phyloP scores from a whole-genome alignment of 1,284 basidiomycete species.

The Tilletia setariae region DNA sequence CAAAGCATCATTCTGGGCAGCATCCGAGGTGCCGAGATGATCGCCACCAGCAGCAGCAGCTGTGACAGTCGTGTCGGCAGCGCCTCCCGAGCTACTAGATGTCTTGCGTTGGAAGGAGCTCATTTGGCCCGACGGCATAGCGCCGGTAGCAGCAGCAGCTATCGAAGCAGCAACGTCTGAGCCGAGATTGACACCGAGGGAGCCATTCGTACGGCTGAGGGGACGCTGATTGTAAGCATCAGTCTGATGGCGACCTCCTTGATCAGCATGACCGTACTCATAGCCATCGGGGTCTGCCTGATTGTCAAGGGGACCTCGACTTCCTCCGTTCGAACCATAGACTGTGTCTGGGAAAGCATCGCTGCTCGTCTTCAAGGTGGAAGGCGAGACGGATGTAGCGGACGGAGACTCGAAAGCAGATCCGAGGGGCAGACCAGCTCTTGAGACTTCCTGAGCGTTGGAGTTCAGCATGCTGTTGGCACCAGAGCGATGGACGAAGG shows the following conservation, averaged over 20 bases:
- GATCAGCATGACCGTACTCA: neutral
- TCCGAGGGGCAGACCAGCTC: neutral
- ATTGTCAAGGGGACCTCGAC: constrained; percentile 5
- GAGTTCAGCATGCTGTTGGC: neutral
- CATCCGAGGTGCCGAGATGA: too few relatives aligned
- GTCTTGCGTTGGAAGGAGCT: too few relatives aligned
- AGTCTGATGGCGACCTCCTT: neutral
- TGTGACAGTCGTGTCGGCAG: neutral
- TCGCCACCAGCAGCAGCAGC: neutral
- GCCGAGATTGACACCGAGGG: constrained; percentile 3
- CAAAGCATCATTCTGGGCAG: too few relatives aligned
- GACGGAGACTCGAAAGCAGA: constrained; percentile 1
- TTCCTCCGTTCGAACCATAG: neutral
- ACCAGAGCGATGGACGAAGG: constrained; percentile 7
- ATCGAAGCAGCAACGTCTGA: constrained; percentile 12
- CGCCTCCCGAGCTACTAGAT: neutral
- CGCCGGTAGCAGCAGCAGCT: constrained; percentile 6
- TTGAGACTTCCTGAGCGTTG: neutral
- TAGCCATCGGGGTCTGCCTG: too few relatives aligned
- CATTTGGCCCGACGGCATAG: neutral
- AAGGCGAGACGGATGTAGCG: neutral
- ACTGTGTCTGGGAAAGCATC: neutral
- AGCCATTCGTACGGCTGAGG: neutral
- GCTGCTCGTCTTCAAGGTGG: neutral
- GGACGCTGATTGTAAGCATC: neutral